Conservation (phyloP, 2,329 filamentous ascomycete genomes). For the Colletotrichum echinochloae region DNA sequence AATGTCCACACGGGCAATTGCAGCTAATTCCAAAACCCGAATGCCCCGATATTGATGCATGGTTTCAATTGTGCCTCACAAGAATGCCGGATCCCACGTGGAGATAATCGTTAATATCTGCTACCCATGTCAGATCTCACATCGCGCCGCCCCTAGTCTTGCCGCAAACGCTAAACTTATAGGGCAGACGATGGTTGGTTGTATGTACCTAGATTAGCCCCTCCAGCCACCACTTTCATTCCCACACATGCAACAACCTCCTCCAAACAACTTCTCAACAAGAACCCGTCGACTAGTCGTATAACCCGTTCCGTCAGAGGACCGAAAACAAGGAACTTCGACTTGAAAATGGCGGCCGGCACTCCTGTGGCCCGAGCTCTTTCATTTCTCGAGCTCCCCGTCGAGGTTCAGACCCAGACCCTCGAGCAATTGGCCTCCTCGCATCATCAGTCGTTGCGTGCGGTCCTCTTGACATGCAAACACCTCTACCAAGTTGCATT, state of each 20-base stretch:
- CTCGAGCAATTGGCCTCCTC: slow-evolving; percentile 1
- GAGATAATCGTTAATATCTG: too few species aligned
- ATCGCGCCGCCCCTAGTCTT: too few species aligned
- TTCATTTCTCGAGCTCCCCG: not conserved
- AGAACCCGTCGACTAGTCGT: not conserved
- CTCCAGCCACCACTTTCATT: not conserved
- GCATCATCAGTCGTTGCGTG: slow-evolving; percentile 1
- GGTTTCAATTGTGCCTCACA: not conserved
- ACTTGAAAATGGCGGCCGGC: not conserved
- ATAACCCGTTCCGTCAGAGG: too few species aligned
- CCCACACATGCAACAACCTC: slow-evolving; percentile 2
- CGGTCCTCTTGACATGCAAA: slow-evolving; percentile 11
- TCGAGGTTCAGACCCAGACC: slow-evolving; percentile 2
- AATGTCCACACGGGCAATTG: too few species aligned
- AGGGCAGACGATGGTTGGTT: slow-evolving; percentile 3
- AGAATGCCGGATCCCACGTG: not conserved
- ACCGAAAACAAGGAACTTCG: not conserved
- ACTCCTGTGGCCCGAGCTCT: not conserved
- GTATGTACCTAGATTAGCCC: not conserved
- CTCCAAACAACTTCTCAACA: slow-evolving; percentile 8
- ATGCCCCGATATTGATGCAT: not conserved
- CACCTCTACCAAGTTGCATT: not conserved
- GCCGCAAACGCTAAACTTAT: not conserved
- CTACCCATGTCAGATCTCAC: not conserved
- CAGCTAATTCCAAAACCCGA: too few species aligned